Percentiles rank a stretch among this genome's conserved stretches.
phyloP scores from a whole-genome alignment of 306 rosid species.

The Cucurbita pepo region DNA sequence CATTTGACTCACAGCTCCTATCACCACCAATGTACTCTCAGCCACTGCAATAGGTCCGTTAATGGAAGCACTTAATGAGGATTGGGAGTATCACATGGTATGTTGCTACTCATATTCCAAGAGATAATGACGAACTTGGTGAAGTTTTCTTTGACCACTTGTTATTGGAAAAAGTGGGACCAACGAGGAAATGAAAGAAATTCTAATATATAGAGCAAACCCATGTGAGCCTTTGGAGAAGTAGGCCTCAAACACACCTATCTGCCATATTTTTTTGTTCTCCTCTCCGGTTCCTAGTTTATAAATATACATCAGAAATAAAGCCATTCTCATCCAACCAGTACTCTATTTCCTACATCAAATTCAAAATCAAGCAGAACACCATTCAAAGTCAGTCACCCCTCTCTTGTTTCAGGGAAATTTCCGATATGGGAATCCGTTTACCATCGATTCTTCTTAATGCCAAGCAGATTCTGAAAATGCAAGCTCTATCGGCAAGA shows the following conservation, averaged over 20 bases:
- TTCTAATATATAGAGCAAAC: not conserved
- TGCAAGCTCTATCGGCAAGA: not conserved
- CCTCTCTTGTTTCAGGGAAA: not conserved
- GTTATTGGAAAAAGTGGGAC: not conserved
- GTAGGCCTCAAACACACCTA: not conserved
- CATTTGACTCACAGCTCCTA: not conserved
- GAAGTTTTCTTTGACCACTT: not conserved
- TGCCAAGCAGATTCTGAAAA: conserved; percentile 3
- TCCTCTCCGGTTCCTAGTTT: not conserved
- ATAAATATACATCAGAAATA: not conserved
- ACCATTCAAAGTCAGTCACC: not conserved
- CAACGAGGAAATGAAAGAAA: not conserved
- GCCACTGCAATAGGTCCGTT: not conserved
- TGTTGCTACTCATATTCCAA: not conserved
- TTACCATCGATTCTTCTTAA: not conserved
- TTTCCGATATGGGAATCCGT: not conserved
- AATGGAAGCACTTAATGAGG: not conserved
- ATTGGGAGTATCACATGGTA: not conserved
- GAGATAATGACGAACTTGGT: not conserved
- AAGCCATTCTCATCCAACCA: not conserved
- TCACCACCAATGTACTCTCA: not conserved
- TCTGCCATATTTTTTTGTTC: not conserved
- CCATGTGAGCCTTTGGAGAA: not conserved
- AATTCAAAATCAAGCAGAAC: not conserved
- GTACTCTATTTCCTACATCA: not conserved